Conservation (phyloP, 1,139 yeast genomes). For the Kodamaea derodonti region DNA sequence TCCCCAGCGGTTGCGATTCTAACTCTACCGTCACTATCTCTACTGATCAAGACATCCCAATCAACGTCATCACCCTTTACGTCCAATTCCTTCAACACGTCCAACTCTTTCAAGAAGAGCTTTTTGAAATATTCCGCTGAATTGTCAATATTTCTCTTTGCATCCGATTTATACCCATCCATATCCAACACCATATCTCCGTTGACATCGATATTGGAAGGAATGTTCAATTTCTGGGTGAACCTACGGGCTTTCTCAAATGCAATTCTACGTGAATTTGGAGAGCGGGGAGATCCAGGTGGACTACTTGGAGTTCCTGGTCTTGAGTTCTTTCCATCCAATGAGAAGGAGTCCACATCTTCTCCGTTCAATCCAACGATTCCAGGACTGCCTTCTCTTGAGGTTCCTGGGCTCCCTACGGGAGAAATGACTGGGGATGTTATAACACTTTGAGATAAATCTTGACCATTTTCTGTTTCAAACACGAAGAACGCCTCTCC, state of each 20-base stretch:
- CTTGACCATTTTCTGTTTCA: constrained; percentile 61
- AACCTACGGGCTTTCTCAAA: constrained; percentile 66
- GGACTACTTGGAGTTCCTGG: constrained; percentile 2
- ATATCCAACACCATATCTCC: constrained; percentile 91
- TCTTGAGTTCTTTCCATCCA: constrained; percentile 16
- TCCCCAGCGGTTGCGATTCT: constrained; percentile 47
- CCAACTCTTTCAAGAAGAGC: constrained; percentile 57
- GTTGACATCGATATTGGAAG: constrained; percentile 81
- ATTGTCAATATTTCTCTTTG: constrained; percentile 61
- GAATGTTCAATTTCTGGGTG: constrained; percentile 75
- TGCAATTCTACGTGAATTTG: constrained; percentile 30
- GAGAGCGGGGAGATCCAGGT: constrained; percentile 8
- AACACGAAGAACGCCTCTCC: constrained; percentile 98
- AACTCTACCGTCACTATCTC: constrained; percentile 71
- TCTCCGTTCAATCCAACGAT: constrained; percentile 10
- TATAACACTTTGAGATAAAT: constrained; percentile 70
- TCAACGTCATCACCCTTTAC: constrained; percentile 15
- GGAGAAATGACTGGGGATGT: constrained; percentile 95
- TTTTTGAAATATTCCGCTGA: constrained; percentile 70
- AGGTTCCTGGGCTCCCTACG: constrained; percentile 57
- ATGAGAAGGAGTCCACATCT: constrained; percentile 32
- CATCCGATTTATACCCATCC: constrained; percentile 93
- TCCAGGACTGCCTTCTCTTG: constrained; percentile 23
- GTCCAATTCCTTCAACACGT: constrained; percentile 17
- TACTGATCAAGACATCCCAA: constrained; percentile 37